phyloP scores from a whole-genome alignment of 2,329 filamentous ascomycete genomes.

The Alternaria incomplexa region DNA sequence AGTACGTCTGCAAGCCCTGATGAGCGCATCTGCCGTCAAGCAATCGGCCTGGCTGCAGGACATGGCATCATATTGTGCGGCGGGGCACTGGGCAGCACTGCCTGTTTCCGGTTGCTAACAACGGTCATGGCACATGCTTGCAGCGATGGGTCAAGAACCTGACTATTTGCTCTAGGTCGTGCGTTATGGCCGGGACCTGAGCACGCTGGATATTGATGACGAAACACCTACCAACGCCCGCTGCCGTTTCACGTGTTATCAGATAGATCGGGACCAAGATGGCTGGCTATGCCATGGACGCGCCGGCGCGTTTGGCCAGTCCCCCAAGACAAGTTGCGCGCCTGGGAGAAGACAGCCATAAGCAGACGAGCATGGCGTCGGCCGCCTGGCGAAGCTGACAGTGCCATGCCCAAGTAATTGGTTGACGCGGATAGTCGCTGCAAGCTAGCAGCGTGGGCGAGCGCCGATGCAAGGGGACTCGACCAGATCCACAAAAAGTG shows the following conservation, averaged over 20 bases:
- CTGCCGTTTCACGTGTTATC: conserved; percentile 39
- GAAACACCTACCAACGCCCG: conserved; percentile 19
- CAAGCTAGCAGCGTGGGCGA: conserved; percentile 34
- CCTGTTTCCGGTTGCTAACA: conserved; percentile 20
- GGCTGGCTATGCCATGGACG: conserved; percentile 11
- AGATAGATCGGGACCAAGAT: conserved; percentile 14
- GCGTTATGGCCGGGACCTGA: conserved; percentile 7
- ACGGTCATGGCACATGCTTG: conserved; percentile 19
- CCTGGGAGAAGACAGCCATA: conserved; percentile 21
- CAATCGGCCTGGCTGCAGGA: conserved; percentile 1
- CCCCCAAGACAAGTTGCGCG: conserved; percentile 16
- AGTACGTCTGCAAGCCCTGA: conserved; percentile 5
- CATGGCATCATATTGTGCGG: conserved; percentile 17
- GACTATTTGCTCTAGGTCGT: background rate
- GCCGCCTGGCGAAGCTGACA: conserved; percentile 16
- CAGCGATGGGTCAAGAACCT: conserved; percentile 15
- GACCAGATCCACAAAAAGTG: conserved; percentile 42
- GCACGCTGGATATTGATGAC: conserved; percentile 21
- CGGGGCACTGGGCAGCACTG: conserved; percentile 15
- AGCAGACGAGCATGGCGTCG: conserved; percentile 22
- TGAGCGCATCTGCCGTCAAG: conserved; percentile 8
- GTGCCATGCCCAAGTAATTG: conserved; percentile 30
- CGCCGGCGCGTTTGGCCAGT: conserved; percentile 7
- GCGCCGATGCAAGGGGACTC: conserved; percentile 47
- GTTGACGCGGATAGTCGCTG: conserved; percentile 30